These are phyloP conservation scores for Monosporozyma aerobia DNA, from an alignment of 805 yeast genomes.

Conservation along the genomic window DNA sequence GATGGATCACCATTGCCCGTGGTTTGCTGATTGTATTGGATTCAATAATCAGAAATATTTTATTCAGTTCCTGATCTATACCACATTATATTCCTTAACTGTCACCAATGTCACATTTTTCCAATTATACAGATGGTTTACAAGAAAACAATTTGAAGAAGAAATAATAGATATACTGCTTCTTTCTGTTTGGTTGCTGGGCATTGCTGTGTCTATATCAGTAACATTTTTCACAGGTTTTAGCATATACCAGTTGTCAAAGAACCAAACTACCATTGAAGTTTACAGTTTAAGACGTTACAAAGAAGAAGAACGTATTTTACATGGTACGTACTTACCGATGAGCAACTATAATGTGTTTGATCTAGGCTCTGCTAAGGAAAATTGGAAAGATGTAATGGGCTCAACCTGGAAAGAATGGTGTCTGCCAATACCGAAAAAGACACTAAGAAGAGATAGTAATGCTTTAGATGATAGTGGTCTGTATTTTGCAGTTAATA, in stretches of 20 bases:
- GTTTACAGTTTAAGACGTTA: constrained; percentile 47
- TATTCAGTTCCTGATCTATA: constrained; percentile 57
- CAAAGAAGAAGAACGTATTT: constrained; percentile 31
- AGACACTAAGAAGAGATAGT: constrained; percentile 5
- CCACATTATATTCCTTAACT: constrained; percentile 38
- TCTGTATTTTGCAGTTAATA: constrained; percentile 34
- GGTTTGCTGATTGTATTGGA: constrained; percentile 89
- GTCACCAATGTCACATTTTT: constrained; percentile 34
- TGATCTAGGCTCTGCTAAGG: constrained; percentile 50
- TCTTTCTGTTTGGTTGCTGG: constrained; percentile 49
- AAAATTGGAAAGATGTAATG: constrained; percentile 66
- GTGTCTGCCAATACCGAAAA: constrained; percentile 50
- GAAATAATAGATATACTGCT: constrained; percentile 47
- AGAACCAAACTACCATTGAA: constrained; percentile 78
- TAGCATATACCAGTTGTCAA: constrained; percentile 47
- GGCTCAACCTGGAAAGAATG: constrained; percentile 59
- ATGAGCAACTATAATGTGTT: constrained; percentile 53
- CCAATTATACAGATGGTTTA: constrained; percentile 43
- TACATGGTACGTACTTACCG: constrained; percentile 25
- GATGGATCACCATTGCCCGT: constrained; percentile 95
- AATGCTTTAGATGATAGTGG: constrained; percentile 33
- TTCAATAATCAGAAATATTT: constrained; percentile 71
- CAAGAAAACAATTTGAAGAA: constrained; percentile 31
- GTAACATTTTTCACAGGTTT: constrained; percentile 49
- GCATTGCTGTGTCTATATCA: constrained; percentile 46